Evolutionary conservation across 164 flowering plant species (phyloP).

Genomic region (Akebia trifoliata): DNA sequence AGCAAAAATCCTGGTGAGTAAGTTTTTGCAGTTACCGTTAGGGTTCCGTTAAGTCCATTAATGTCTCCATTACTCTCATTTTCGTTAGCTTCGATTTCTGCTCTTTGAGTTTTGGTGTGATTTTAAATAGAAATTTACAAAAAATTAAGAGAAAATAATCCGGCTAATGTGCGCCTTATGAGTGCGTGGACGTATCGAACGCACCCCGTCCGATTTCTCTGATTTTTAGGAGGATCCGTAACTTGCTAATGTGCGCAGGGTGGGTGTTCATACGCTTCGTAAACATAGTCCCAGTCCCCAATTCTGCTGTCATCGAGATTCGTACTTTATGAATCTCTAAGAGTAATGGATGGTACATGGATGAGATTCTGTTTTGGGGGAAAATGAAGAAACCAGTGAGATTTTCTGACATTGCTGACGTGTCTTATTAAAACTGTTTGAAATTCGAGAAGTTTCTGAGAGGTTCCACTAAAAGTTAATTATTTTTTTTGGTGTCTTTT

Average conservation of each 20-base stretch:
- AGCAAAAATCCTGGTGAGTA: conserved; percentile 69
- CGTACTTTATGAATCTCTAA: too few species aligned
- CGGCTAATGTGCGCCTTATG: not conserved
- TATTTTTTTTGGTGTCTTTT: not conserved
- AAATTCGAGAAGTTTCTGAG: not conserved
- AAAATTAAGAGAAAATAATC: not conserved
- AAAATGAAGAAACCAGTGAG: not conserved
- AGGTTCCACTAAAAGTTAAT: not conserved
- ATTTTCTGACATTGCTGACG: not conserved
- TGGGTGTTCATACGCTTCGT: too few species aligned
- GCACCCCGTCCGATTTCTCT: not conserved
- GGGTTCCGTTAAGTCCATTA: conserved; percentile 11
- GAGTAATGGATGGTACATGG: too few species aligned
- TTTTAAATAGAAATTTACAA: too few species aligned
- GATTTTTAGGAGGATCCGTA: not conserved
- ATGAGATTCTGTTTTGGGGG: not conserved
- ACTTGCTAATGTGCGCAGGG: too few species aligned
- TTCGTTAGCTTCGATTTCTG: conserved; percentile 6
- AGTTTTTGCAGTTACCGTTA: not conserved
- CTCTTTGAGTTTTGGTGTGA: not conserved
- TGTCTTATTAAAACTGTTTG: not conserved
- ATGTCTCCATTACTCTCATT: not conserved
- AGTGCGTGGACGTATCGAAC: not conserved
- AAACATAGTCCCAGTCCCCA: too few species aligned
- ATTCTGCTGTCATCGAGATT: too few species aligned